Base-by-base conservation (phyloP, 495 filamentous ascomycete species). In the Penicillium soppii region DNA sequence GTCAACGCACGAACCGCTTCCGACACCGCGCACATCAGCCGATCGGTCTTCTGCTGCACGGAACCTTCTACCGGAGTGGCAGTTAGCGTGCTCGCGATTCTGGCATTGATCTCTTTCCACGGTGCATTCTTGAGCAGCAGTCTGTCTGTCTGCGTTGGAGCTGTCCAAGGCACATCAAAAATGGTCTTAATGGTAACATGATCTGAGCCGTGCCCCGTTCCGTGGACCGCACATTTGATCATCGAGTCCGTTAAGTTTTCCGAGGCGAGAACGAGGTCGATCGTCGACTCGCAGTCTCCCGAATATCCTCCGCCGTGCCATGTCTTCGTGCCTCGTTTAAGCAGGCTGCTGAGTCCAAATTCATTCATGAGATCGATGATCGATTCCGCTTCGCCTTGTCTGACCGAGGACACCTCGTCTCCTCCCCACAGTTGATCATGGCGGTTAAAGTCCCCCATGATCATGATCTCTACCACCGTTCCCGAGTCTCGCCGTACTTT, bases 361-460 rank as follows among this genome's bases (percentile, higher is more conserved):
- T 70, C 57, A 33, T 51, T 65, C 46, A 71, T 72, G 26, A 70
- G 47, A 35, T 72, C 54, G 32, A 73, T 67, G 37, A 70, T 67
- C 35, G 50, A 56, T 43, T 62, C 65, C 30, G 63, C 68, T 54
- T 73, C 62, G 19, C 65, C 67, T 32, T 71, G 59, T 43, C 60
- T 63, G 25, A 20, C 41, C 22, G 39, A 44, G n/a, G 55, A 54
- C 30, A 72, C 54, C 12, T 61, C 46, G 43, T 69, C 67, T 59
- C 64, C 68, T 59, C 66, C 69, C 66, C 53, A 74, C 9, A 72
- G 57, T 49, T 62, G 58, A 59, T 73, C 58, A 53, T 67, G 56
- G 36, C 57, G 60, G n/a, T n/a, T n/a, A n/a, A n/a, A n/a, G n/a
- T n/a, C n/a, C n/a, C n/a, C n/a, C n/a, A n/a, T n/a, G n/a, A 52